These are phyloP conservation scores for Tuber aestivum DNA, from an alignment of 495 filamentous ascomycete genomes.

Conservation along the genomic window DNA sequence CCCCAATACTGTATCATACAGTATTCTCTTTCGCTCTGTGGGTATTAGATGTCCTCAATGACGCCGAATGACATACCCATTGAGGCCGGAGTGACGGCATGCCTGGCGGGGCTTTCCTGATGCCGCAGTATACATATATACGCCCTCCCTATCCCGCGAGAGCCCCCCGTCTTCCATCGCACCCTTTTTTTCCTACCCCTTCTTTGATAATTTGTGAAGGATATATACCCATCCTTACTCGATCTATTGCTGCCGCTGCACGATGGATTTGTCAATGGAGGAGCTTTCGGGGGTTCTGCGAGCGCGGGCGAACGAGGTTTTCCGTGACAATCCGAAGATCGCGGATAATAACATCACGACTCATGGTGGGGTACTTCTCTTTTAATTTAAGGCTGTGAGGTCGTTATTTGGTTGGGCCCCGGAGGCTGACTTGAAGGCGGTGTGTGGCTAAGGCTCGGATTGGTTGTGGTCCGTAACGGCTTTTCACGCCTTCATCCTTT, in stretches of 20 bases:
- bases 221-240: not conserved
- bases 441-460: slow-evolving; percentile 41
- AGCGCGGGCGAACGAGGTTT: slow-evolving; percentile 14
- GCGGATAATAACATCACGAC: slow-evolving; percentile 54
- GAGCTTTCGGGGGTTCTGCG: not conserved
- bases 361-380: slow-evolving; percentile 45
- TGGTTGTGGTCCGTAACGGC: slow-evolving; percentile 56
- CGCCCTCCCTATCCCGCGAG: not conserved
- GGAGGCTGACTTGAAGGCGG: not conserved
- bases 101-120: not conserved
- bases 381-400: slow-evolving; percentile 44
- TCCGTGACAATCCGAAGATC: slow-evolving; percentile 24
- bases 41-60: not conserved
- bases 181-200: not conserved
- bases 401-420: too few relatives aligned
- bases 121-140: not conserved
- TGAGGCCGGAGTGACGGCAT: not conserved
- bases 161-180: not conserved
- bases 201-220: not conserved
- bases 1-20: not conserved
- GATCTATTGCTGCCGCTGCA: not conserved
- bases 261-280: not conserved
- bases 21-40: too few relatives aligned
- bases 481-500: slow-evolving; percentile 47
- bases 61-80: not conserved